Percentiles rank a stretch among this genome's conserved stretches.
phyloP scores from a whole-genome alignment of 768 basidiomycete genomes.

The Pleurotus citrinopileatus region DNA sequence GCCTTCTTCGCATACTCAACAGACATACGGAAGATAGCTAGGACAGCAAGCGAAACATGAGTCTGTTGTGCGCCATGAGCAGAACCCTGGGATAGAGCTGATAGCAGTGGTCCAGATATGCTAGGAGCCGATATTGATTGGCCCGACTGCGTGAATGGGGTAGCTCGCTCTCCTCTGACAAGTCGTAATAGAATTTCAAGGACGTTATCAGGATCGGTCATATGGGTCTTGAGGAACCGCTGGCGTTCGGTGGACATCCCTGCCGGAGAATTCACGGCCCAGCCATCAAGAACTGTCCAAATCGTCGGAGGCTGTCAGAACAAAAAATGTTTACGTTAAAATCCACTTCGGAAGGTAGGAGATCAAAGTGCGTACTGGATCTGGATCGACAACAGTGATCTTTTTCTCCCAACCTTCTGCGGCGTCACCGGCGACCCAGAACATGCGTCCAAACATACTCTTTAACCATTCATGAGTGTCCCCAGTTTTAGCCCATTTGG shows the following conservation, averaged over 20 bases:
- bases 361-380: conserved; percentile 64
- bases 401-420: conserved; percentile 95
- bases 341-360: background rate
- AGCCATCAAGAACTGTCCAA: conserved; percentile 84
- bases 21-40: conserved; percentile 86
- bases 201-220: conserved; percentile 83
- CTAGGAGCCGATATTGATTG: conserved; percentile 59
- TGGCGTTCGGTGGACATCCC: conserved; percentile 76
- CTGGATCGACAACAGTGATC: conserved; percentile 89
- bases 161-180: conserved; percentile 85
- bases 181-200: conserved; percentile 91
- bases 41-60: conserved; percentile 88
- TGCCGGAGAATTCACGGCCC: conserved; percentile 82
- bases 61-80: conserved; percentile 89
- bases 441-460: conserved; percentile 85
- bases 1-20: conserved; percentile 80
- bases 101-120: conserved; percentile 66
- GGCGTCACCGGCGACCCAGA: conserved; percentile 80
- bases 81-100: conserved; percentile 70
- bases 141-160: conserved; percentile 61
- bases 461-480: conserved; percentile 93
- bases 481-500: conserved; percentile 95
- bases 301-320: conserved; percentile 80
- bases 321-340: background rate
- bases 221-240: conserved; percentile 85